These are phyloP conservation scores for Fraxinus excelsior DNA, from an alignment of 257 asterid species.

Conservation along the genomic window DNA sequence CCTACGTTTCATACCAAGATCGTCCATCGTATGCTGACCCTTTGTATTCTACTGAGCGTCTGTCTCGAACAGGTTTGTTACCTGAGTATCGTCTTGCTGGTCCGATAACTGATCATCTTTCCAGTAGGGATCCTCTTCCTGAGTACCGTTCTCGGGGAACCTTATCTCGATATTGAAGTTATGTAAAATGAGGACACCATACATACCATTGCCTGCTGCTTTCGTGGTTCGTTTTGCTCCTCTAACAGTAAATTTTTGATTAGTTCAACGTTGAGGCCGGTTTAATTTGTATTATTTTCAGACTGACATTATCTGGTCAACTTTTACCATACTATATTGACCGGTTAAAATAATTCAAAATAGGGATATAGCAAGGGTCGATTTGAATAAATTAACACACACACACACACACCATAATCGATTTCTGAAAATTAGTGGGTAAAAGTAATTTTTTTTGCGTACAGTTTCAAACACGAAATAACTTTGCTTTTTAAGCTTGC, in stretches of 20 bases:
- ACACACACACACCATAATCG: no score
- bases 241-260: not conserved
- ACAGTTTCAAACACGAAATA: no score
- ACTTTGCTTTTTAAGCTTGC: no score
- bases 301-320: no score
- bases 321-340: no score
- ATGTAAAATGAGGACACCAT: not conserved
- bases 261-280: not conserved
- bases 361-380: no score
- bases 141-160: slow-evolving; percentile 23
- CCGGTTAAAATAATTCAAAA: no score
- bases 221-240: not conserved
- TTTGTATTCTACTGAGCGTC: slow-evolving; percentile 33
- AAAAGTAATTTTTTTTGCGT: no score
- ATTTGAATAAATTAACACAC: no score
- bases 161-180: not conserved
- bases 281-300: no score
- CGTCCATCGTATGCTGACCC: slow-evolving; percentile 36
- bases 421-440: no score
- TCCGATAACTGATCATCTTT: slow-evolving; percentile 11
- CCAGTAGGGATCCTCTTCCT: slow-evolving; percentile 19
- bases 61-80: slow-evolving; percentile 32
- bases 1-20: slow-evolving; percentile 36
- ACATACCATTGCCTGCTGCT: no score
- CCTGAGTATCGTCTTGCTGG: slow-evolving; percentile 35